Base-by-base conservation (phyloP, 2,329 filamentous ascomycete genomes). In the Phaeosphaeriaceae sp. region DNA sequence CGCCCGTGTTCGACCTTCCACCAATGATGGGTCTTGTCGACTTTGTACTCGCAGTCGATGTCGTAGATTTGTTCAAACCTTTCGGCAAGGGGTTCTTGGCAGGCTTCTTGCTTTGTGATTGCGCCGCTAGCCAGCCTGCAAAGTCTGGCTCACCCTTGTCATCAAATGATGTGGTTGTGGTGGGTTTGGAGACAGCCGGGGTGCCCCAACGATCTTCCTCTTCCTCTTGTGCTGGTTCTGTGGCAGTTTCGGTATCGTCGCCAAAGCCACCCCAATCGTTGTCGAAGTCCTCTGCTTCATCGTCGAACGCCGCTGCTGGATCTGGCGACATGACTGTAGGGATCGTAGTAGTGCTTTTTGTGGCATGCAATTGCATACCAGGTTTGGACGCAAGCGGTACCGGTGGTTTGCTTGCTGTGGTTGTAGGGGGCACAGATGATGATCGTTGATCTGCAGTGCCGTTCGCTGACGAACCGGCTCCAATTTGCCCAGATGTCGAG, bases 91-190 rank as follows among this genome's bases (percentile, higher is more conserved):
- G 81, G 65, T 91, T 95, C 68, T 84, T 85, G 1, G 56, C 74
- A 53, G 58, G 77, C 70, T 84, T 84, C 80, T 96, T 97, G 63
- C 91, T 87, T 63, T 89, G 85, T 6, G 91, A 88, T 75, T 97
- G 93, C 13, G 94, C 93, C 13, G 92, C 93, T 22, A 98, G 79
- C 94, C 95, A 98, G 5, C 93, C 94, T 5, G 93, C 94, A 78
- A 99, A 98, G 77, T 98, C 95, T 0, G 94, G 94, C 76, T 99
- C 94, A 2, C 90, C 89, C 24, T 91, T 89, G 67, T 97, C 93
- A 59, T 94, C 92, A 64, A 91, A 94, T 0, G 89, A 84, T 7
- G 72, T 84, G 80, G 28, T 73, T 55, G 82, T 70, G 7, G 75
- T 53, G 11, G 68, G 57, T 13, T 68, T 63, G 30, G 78, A 75